Evolutionary conservation across 495 filamentous ascomycete species (phyloP).

Genomic region (Hypoxylon perforatum): DNA sequence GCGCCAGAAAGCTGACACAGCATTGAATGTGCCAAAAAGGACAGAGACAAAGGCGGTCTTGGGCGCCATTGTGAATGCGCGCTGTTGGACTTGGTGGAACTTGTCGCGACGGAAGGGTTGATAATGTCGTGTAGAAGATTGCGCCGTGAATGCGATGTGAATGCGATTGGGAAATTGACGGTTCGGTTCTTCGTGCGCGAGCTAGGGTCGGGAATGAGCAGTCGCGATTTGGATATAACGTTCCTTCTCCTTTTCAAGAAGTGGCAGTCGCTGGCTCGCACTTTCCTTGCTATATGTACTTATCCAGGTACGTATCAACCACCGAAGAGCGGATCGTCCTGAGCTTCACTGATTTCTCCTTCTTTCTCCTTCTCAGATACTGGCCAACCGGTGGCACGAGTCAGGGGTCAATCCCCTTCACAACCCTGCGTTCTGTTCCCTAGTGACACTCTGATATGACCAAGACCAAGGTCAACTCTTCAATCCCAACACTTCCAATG

Average conservation of each 20-base stretch:
- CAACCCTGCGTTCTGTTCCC: slow-evolving; percentile 7
- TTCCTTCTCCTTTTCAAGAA: slow-evolving; percentile 22
- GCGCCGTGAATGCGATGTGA: not conserved
- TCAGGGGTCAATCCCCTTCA: not conserved
- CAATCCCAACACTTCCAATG: slow-evolving; percentile 7
- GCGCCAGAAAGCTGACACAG: slow-evolving; percentile 83
- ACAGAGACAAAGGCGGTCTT: slow-evolving; percentile 40
- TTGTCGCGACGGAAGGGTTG: not conserved
- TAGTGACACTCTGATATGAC: slow-evolving; percentile 14
- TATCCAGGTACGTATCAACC: slow-evolving; percentile 1
- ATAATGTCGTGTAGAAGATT: slow-evolving; percentile 4
- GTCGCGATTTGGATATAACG: not conserved
- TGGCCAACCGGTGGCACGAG: slow-evolving; percentile 10
- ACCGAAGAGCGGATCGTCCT: slow-evolving; percentile 4
- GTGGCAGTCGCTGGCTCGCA: slow-evolving; percentile 28
- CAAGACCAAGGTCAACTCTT: slow-evolving; percentile 20
- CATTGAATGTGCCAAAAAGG: slow-evolving; percentile 47
- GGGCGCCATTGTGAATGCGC: slow-evolving; percentile 44
- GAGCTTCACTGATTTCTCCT: slow-evolving; percentile 4
- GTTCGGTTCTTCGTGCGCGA: too few species aligned
- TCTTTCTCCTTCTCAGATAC: slow-evolving; percentile 13
- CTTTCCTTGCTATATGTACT: slow-evolving; percentile 20
- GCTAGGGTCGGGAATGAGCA: not conserved
- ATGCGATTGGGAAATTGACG: too few species aligned
- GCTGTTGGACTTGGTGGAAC: not conserved